Evolutionary conservation across 495 filamentous ascomycete genomes (phyloP).

Genomic region (Evansstolkia leycettana): DNA sequence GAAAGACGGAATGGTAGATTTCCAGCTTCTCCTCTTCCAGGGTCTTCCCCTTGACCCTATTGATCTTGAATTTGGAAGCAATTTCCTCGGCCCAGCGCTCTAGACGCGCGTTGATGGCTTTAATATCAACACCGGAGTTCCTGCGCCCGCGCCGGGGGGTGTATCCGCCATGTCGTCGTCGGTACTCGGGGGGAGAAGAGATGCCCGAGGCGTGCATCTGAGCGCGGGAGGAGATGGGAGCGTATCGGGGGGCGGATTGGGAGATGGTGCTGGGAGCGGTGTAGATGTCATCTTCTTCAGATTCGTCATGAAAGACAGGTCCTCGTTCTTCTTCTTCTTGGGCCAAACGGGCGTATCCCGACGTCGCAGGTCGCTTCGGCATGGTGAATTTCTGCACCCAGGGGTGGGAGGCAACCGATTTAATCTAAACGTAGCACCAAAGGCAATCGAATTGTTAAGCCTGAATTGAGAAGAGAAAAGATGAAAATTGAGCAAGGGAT

Average conservation of each 20-base stretch:
- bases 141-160: slow-evolving; percentile 46
- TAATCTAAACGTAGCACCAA: background rate
- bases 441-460: background rate
- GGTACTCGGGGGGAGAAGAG: slow-evolving; percentile 26
- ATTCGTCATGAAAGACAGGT: slow-evolving; percentile 49
- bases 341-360: slow-evolving; percentile 83
- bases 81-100: slow-evolving; percentile 98
- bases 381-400: slow-evolving; percentile 14
- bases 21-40: slow-evolving; percentile 79
- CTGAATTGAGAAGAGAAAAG: background rate
- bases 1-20: slow-evolving; percentile 95
- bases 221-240: slow-evolving; percentile 41
- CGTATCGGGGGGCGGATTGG: slow-evolving; percentile 56
- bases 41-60: slow-evolving; percentile 59
- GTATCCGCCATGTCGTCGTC: slow-evolving; percentile 33
- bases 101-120: slow-evolving; percentile 93
- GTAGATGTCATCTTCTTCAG: slow-evolving; percentile 51
- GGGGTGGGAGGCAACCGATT: background rate
- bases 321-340: slow-evolving; percentile 68
- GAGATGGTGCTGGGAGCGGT: slow-evolving; percentile 46
- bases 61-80: slow-evolving; percentile 89
- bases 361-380: slow-evolving; percentile 60
- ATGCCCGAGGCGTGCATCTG: slow-evolving; percentile 34
- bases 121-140: slow-evolving; percentile 91
- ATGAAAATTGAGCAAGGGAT: background rate